Evolutionary conservation across 1,284 basidiomycete genomes (phyloP), one percentile per base, ranked within the genome.

Genomic region (Apiotrichum laibachii): DNA sequence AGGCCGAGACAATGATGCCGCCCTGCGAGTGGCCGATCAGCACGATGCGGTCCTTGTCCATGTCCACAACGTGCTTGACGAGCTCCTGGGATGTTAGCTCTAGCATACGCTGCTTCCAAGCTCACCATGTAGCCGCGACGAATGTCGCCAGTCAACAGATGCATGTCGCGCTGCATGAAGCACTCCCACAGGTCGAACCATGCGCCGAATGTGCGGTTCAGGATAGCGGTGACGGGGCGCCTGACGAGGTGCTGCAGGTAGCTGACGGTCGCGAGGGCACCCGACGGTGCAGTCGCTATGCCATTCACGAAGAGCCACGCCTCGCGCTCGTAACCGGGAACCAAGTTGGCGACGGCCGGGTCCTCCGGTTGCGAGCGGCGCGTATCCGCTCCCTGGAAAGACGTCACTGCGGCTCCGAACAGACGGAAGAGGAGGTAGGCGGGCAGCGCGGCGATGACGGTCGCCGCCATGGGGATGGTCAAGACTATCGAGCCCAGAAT

Each of bases 11-110:
- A 49, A 69, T 66, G 56, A 72, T 69, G 13, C 65, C 68, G 19
- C 70, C 70, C 61, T 70, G 68, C 19, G 64, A 67, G 49, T 72
- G 70, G 16, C 65, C 65, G 16, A 72, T 66, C 49, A 72, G 60
- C 40, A 72, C 68, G 42, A 72, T 60, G 45, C 63, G 64, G 2
- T 56, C 64, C 56, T 65, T 66, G 1, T 42, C 34, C 12, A 31
- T 37, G 39, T 66, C 51, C 13, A 47, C 58, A 45, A 71, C 44
- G n/a, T 44, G 42, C 31, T 39, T 31, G 26, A 44, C 47, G 31
- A 56, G 37, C 7, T 21, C 22, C 31, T 64, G 37, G 37, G 8
- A 4, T 22, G 21, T 37, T 40, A 50, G 49, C 9, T 15, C 35
- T 19, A 13, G 6, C 11, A 6, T 16, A n/a, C n/a, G n/a, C n/a